Evolutionary conservation across 2,329 filamentous ascomycete species (phyloP).

Genomic region (Diplocarpon mali): DNA sequence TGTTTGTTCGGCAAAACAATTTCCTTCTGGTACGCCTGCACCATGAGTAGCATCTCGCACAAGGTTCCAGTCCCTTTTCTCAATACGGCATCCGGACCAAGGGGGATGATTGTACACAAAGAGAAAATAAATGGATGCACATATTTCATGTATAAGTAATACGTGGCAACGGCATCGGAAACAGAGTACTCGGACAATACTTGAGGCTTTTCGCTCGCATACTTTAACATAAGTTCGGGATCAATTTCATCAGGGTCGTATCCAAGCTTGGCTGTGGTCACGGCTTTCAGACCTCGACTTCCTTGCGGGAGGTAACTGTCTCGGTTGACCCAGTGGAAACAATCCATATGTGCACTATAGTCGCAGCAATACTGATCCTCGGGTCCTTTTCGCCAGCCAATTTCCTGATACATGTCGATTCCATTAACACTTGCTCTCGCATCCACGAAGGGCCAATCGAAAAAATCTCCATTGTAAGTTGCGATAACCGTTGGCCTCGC

Average conservation of each 20-base stretch:
- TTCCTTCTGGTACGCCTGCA: conserved; percentile 84
- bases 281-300: conserved; percentile 92
- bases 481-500: conserved; percentile 92
- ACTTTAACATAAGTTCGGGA: conserved; percentile 91
- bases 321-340: conserved; percentile 97
- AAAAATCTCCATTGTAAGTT: conserved; percentile 99
- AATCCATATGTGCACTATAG: conserved; percentile 97
- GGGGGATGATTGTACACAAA: conserved; percentile 86
- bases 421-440: conserved; percentile 84
- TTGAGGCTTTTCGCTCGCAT: conserved; percentile 82
- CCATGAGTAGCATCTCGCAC: conserved; percentile 99
- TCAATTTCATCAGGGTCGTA: conserved; percentile 98
- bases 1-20: conserved; percentile 97
- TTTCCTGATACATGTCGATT: conserved; percentile 99
- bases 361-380: conserved; percentile 96
- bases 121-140: conserved; percentile 99
- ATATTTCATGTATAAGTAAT: conserved; percentile 99
- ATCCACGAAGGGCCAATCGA: conserved; percentile 99
- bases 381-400: conserved; percentile 87
- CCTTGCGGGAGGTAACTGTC: conserved; percentile 97
- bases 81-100: conserved; percentile 84
- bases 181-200: conserved; percentile 96
- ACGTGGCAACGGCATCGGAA: conserved; percentile 95
- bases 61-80: conserved; percentile 95
- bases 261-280: conserved; percentile 93